A percentile compares a stretch with the other conserved stretches of the same genome.
These are phyloP conservation scores for Tephrocybe sp. DNA, from an alignment of 768 basidiomycete species.

Conservation along the genomic window DNA sequence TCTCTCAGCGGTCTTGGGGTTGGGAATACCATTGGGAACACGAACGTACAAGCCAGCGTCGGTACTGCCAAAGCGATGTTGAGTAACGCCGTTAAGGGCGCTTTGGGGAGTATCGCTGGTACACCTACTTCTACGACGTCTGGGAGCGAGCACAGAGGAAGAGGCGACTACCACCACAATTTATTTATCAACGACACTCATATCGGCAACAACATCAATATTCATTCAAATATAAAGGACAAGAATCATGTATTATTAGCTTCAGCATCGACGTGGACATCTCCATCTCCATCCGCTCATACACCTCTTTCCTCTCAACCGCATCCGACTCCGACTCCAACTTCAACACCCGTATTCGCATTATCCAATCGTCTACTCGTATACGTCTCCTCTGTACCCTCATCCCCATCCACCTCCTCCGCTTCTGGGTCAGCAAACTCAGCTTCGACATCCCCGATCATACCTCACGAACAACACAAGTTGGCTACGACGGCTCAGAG, in stretches of 20 bases:
- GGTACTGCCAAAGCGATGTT: slow-evolving; percentile 7
- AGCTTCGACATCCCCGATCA: background rate
- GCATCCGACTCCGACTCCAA: background rate
- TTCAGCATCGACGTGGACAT: background rate
- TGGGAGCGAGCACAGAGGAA: background rate
- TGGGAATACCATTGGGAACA: too few relatives aligned
- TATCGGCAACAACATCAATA: too few relatives aligned
- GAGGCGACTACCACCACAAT: background rate
- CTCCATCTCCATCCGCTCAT: too few relatives aligned
- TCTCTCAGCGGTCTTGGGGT: too few relatives aligned
- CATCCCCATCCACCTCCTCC: slow-evolving; percentile 3
- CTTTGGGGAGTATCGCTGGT: background rate
- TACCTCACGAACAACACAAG: slow-evolving; percentile 2
- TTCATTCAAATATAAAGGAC: too few relatives aligned
- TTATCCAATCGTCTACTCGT: slow-evolving; percentile 64
- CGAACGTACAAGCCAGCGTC: slow-evolving; percentile 11
- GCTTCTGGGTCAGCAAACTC: background rate
- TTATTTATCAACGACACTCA: too few relatives aligned
- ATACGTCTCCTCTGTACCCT: slow-evolving; percentile 38
- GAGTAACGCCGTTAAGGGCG: slow-evolving; percentile 10
- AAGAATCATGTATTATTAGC: background rate
- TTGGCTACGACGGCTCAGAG: slow-evolving; percentile 24
- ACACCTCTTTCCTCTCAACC: too few relatives aligned
- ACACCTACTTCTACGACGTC: background rate
- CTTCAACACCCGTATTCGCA: slow-evolving; percentile 49